phyloP scores from a whole-genome alignment of 495 filamentous ascomycete genomes.

The Aspergillus heteromorphus region DNA sequence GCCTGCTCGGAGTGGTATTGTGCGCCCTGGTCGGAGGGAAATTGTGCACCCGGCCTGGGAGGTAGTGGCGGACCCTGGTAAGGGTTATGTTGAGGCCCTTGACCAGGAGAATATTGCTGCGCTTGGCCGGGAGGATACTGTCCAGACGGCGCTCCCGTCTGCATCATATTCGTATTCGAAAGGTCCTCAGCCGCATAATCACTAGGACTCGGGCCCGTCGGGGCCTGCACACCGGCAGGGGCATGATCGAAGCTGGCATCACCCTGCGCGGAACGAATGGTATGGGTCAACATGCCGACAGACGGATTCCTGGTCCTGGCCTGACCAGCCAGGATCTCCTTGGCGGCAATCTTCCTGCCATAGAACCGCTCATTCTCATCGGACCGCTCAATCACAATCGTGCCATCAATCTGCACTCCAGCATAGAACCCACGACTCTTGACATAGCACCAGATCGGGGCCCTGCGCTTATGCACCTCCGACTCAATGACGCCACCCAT shows the following conservation, averaged over 20 bases:
- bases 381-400: conserved; percentile 72
- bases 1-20: background rate
- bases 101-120: no score
- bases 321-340: conserved; percentile 78
- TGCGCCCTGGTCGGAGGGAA: background rate
- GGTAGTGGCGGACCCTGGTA: background rate
- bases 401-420: conserved; percentile 79
- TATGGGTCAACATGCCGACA: background rate
- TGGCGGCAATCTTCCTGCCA: conserved; percentile 62
- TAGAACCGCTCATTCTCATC: conserved; percentile 92
- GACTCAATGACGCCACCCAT: conserved; percentile 67
- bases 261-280: background rate
- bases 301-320: conserved; percentile 28
- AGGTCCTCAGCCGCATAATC: conserved; percentile 1
- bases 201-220: conserved; percentile 8
- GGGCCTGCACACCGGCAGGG: background rate
- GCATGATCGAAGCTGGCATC: background rate
- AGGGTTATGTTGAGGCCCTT: no score
- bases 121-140: no score
- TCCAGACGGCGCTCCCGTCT: no score
- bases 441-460: conserved; percentile 82
- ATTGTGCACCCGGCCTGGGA: background rate
- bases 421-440: conserved; percentile 83
- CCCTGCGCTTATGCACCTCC: conserved; percentile 61
- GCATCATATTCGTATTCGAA: background rate